Conservation (phyloP, 768 basidiomycete species). For the Aureoboletus auriporus region DNA sequence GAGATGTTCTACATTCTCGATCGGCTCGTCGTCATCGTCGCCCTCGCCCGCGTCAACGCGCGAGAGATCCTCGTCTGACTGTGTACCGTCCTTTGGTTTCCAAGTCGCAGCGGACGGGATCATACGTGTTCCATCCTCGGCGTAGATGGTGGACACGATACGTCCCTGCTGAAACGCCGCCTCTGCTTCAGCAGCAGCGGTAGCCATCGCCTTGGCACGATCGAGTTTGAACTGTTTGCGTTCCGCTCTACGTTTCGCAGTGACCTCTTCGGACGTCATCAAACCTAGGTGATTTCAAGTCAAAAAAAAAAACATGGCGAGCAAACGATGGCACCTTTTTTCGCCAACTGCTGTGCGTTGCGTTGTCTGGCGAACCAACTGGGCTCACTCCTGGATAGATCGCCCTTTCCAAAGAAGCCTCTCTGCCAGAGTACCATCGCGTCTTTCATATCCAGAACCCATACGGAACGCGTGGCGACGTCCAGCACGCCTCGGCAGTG, state of each 20-base stretch:
- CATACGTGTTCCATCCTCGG: slow-evolving; percentile 38
- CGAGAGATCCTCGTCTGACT: slow-evolving; percentile 10
- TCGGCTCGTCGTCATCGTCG: slow-evolving; percentile 48
- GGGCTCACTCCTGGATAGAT: slow-evolving; percentile 91
- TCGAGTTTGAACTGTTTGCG: slow-evolving; percentile 92
- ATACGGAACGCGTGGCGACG: slow-evolving; percentile 76
- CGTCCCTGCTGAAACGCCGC: slow-evolving; percentile 69
- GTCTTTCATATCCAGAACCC: slow-evolving; percentile 66
- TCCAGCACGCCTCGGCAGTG: slow-evolving; percentile 79
- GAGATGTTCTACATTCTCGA: slow-evolving; percentile 82
- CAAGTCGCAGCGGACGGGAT: slow-evolving; percentile 83
- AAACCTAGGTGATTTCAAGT: not conserved
- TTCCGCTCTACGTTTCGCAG: slow-evolving; percentile 81
- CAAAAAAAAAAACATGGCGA: not conserved
- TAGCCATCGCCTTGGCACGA: slow-evolving; percentile 83
- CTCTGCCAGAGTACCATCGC: slow-evolving; percentile 75
- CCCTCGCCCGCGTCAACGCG: slow-evolving; percentile 27
- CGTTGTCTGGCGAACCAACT: slow-evolving; percentile 84
- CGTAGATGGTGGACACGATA: slow-evolving; percentile 55
- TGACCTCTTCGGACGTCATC: slow-evolving; percentile 87
- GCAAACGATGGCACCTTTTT: slow-evolving; percentile 44
- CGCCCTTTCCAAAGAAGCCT: slow-evolving; percentile 98
- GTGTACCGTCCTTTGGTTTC: slow-evolving; percentile 45
- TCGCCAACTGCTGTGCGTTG: slow-evolving; percentile 50
- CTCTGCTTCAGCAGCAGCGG: slow-evolving; percentile 77